These are phyloP conservation scores for Talaromyces sp. DNA, from an alignment of 2,329 filamentous ascomycete genomes.

Conservation along the genomic window DNA sequence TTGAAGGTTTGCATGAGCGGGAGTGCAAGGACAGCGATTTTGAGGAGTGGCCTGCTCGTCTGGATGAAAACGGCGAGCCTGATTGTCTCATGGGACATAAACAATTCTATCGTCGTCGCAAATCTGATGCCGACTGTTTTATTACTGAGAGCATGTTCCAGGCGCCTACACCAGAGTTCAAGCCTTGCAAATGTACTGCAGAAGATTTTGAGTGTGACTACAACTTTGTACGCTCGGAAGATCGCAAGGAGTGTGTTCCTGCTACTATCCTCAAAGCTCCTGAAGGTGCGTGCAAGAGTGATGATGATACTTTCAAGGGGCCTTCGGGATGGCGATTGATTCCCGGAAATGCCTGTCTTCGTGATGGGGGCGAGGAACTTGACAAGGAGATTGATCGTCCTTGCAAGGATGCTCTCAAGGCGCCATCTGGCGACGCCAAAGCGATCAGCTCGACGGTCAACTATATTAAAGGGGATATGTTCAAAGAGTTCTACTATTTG, in stretches of 20 bases:
- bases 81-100: constrained; percentile 95
- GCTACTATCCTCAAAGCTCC: constrained; percentile 64
- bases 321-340: constrained; percentile 91
- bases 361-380: constrained; percentile 61
- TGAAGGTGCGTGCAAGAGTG: constrained; percentile 69
- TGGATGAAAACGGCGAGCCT: constrained; percentile 74
- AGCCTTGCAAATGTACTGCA: constrained; percentile 77
- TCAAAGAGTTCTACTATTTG: constrained; percentile 68
- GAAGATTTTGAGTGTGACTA: constrained; percentile 95
- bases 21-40: constrained; percentile 72
- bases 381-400: constrained; percentile 71
- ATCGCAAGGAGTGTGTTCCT: constrained; percentile 67
- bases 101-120: constrained; percentile 80
- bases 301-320: constrained; percentile 73
- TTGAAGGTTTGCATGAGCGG: constrained; percentile 73
- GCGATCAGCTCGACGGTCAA: constrained; percentile 64
- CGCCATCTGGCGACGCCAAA: constrained; percentile 53
- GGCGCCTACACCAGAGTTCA: constrained; percentile 67
- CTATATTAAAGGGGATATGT: constrained; percentile 61
- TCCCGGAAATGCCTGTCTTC: constrained; percentile 73
- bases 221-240: constrained; percentile 71
- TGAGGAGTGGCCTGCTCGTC: constrained; percentile 83
- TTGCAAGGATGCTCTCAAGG: constrained; percentile 64
- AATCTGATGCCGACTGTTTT: constrained; percentile 85
- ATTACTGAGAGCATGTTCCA: constrained; percentile 75